Evolutionary conservation across 768 basidiomycete species (phyloP).

Genomic region (Kwoniella heveanensis): DNA sequence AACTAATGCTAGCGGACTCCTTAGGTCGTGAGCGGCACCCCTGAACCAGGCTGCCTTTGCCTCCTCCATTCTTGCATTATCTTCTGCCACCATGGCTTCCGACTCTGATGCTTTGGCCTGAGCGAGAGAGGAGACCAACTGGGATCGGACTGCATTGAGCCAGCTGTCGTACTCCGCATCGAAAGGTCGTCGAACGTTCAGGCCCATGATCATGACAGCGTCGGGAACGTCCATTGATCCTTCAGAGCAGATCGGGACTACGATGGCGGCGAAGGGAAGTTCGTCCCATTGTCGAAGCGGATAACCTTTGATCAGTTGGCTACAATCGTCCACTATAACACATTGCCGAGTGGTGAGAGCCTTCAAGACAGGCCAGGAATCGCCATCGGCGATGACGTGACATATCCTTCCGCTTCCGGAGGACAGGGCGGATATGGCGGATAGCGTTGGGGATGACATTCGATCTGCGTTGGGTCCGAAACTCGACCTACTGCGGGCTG

Average conservation of each 20-base stretch:
- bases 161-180: conserved; percentile 49
- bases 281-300: conserved; percentile 49
- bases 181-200: conserved; percentile 47
- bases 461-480: conserved; percentile 38
- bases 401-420: conserved; percentile 34
- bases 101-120: conserved; percentile 41
- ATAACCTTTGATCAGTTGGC: conserved; percentile 37
- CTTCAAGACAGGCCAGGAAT: conserved; percentile 47
- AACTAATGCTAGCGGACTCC: conserved; percentile 49
- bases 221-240: conserved; percentile 40
- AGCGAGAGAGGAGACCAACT: conserved; percentile 33
- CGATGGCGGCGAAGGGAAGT: conserved; percentile 48
- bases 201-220: conserved; percentile 48
- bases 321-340: conserved; percentile 49
- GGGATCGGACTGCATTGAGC: conserved; percentile 43
- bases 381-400: conserved; percentile 20
- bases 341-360: conserved; percentile 45
- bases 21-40: conserved; percentile 51
- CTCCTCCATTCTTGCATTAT: conserved; percentile 39
- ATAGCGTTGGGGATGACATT: conserved; percentile 43
- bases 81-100: conserved; percentile 29
- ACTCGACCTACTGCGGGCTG: conserved; percentile 6
- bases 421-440: conserved; percentile 44
- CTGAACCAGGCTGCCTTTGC: conserved; percentile 51
- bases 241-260: conserved; percentile 50